phyloP scores from a whole-genome alignment of 2,329 filamentous ascomycete genomes.

The Sphaerostilbella broomeana region DNA sequence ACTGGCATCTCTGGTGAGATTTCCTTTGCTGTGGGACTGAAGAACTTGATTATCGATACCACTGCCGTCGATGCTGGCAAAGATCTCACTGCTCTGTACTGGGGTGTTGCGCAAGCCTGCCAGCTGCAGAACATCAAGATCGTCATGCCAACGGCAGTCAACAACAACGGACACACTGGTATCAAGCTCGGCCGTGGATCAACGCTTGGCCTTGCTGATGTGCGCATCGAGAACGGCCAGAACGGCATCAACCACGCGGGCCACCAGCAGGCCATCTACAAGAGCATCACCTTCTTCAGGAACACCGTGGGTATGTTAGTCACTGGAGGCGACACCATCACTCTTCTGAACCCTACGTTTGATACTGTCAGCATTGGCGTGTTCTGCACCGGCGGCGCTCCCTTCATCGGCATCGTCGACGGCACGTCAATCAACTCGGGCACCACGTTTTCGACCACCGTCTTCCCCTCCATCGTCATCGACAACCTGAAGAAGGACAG shows the following conservation, averaged over 20 bases:
- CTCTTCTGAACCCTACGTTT: slow-evolving; percentile 34
- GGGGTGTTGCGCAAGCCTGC: slow-evolving; percentile 38
- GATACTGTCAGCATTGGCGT: slow-evolving; percentile 33
- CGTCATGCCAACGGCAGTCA: slow-evolving; percentile 29
- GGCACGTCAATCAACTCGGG: slow-evolving; percentile 36
- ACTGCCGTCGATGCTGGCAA: slow-evolving; percentile 27
- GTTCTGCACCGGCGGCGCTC: slow-evolving; percentile 28
- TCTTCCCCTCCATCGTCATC: slow-evolving; percentile 34
- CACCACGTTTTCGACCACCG: slow-evolving; percentile 31
- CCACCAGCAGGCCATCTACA: slow-evolving; percentile 39
- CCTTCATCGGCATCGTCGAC: slow-evolving; percentile 36
- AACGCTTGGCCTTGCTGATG: slow-evolving; percentile 34
- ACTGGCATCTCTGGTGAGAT: slow-evolving; percentile 29
- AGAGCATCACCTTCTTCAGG: slow-evolving; percentile 37
- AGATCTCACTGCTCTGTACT: slow-evolving; percentile 35
- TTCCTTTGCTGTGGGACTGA: slow-evolving; percentile 36
- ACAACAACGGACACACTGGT: slow-evolving; percentile 34
- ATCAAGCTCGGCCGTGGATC: slow-evolving; percentile 37
- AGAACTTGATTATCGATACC: slow-evolving; percentile 39
- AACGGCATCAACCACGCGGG: slow-evolving; percentile 37
- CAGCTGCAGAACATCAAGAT: slow-evolving; percentile 40
- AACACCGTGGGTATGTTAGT: slow-evolving; percentile 31
- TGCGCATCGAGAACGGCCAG: slow-evolving; percentile 35
- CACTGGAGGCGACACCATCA: slow-evolving; percentile 31
- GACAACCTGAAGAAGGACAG: slow-evolving; percentile 38